Evolutionary conservation across 1,284 basidiomycete species (phyloP), one percentile per base, ranked within the genome.

Genomic region (Cystobasidium slooffiae): DNA sequence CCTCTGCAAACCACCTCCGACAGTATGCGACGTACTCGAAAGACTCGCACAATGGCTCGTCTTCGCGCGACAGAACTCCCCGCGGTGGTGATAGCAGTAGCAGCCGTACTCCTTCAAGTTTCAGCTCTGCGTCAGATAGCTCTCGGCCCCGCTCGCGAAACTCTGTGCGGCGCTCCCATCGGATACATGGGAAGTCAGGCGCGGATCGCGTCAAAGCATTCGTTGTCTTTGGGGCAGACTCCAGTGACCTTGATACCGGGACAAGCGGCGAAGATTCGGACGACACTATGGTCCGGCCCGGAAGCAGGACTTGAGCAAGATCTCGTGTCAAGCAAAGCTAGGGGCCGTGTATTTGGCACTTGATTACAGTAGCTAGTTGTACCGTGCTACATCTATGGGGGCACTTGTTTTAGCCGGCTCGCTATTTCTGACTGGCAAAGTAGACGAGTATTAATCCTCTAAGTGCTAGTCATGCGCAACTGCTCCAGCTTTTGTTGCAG

Each of bases 191-290:
- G 2, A 37, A 47, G n/a, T 39, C 39, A 24, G 39, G 53, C 39
- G 31, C 18, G 1, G 70, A 73, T n/a, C 43, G 47, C 12, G 70
- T 73, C 1, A 73, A 73, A 46, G 70, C 70, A 10, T 73, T 73
- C 39, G 70, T 73, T 6, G 70, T 73, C 8, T 73, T 73, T 58
- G 70, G 70, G 5, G 63, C 63, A 18, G 70, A 73, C 52, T 73
- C 70, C 7, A 73, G 70, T 24, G 70, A 73, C 43, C 59, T 63
- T 5, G 70, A 73, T 10, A 66, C 63, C 1, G 59, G 62, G 9
- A 61, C 70, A 16, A 73, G 70, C 43, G 62, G 51, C 14, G 70
- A 73, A 59, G 63, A 53, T n/a, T 73, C 24, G 22, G 61, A 63
- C 14, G 43, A 37, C 14, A 49, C 61, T n/a, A 31, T 31, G 14